Evolutionary conservation across 768 basidiomycete species (phyloP), one percentile per base, ranked within the genome.

Genomic region (Boletus pseudopeckii): DNA sequence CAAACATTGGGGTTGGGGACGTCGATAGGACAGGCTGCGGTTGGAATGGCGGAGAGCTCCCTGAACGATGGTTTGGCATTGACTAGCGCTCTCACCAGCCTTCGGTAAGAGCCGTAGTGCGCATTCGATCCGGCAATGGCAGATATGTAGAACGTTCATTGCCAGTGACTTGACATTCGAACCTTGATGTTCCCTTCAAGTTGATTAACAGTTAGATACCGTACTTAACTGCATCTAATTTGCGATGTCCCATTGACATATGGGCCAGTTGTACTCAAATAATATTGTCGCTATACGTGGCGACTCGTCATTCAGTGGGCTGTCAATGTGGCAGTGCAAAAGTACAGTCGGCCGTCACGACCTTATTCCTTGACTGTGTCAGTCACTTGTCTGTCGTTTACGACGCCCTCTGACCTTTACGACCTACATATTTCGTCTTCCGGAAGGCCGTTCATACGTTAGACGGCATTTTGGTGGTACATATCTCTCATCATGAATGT

Each of bases 221-320:
- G 10, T 48, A 14, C 15, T 34, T 15, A 34, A n/a, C 26, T 26
- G 17, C 10, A 22, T n/a, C 13, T 28, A 8, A 20, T 14, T 32
- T 32, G 8, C 8, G 30, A 15, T 13, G 9, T 9, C 7, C 28
- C 28, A 28, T 28, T 7, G 28, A 8, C 28, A 28, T 15, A 28
- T 4, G n/a, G n/a, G 28, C n/a, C 18, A n/a, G 8, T 26, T 26
- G 18, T 33, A 37, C 38, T 57, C 57, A 52, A 50, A 59, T 52
- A 45, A 59, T 39, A 55, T 53, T n/a, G 17, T 26, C 36, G 5
- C 14, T 30, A 17, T 20, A 64, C 62, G 59, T 63, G 62, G 62
- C 62, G 20, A 1, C 7, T 52, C 18, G 11, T 43, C 13, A 47
- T 50, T 45, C 22, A 15, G 17, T 17, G 2, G 4, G 24, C 24